Conservation (phyloP, 768 basidiomycete genomes). For the Hypholoma fasciculare region DNA sequence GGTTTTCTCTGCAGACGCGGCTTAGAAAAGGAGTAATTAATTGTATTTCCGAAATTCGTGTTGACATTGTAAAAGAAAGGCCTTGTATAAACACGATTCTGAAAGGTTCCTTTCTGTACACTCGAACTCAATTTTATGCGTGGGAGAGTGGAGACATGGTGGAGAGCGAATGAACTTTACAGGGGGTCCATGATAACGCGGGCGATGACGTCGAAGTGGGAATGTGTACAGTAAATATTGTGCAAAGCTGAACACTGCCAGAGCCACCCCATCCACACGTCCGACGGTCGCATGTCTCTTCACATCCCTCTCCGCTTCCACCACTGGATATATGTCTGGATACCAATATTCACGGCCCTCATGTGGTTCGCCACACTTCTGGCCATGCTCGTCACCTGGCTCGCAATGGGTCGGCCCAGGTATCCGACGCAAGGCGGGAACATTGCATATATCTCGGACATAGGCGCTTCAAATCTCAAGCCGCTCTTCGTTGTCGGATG, state of each 20-base stretch:
- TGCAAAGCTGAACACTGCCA: not conserved
- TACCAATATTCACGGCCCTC: slow-evolving; percentile 58
- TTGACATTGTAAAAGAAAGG: no score
- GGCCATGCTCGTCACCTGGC: slow-evolving; percentile 73
- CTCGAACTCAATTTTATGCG: no score
- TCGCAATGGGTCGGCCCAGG: slow-evolving; percentile 59
- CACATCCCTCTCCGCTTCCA: slow-evolving; percentile 28
- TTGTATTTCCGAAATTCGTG: no score
- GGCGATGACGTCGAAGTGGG: no score
- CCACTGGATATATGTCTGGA: slow-evolving; percentile 65
- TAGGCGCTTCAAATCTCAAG: slow-evolving; percentile 73
- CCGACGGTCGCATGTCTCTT: not conserved
- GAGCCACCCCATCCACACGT: not conserved
- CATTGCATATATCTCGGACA: slow-evolving; percentile 77
- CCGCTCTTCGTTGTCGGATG: slow-evolving; percentile 74
- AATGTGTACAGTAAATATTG: no score
- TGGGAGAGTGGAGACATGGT: no score
- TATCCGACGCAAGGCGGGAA: slow-evolving; percentile 55
- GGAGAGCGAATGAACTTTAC: no score
- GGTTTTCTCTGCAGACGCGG: no score
- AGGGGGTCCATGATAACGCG: no score
- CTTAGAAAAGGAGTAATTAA: no score
- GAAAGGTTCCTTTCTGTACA: no score
- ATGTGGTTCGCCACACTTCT: slow-evolving; percentile 72
- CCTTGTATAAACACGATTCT: no score